phyloP scores from a whole-genome alignment of 2,329 filamentous ascomycete species.

The Grosmannia penicillata region DNA sequence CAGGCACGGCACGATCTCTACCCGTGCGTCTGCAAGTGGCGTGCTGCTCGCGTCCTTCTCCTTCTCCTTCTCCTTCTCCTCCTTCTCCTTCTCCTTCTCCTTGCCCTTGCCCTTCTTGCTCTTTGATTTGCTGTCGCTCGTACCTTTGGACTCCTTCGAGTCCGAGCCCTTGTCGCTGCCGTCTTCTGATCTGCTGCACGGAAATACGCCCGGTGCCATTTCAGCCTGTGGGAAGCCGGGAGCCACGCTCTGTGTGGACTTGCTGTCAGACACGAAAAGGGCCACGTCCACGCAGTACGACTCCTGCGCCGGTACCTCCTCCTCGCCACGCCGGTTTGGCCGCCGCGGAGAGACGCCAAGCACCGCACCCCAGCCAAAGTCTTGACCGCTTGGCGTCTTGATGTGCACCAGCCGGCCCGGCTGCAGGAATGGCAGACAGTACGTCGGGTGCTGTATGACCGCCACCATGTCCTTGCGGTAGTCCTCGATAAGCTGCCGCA shows the following conservation, averaged over 20 bases:
- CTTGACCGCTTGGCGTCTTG: slow-evolving; percentile 56
- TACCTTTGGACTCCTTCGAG: neutral
- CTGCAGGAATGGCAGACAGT: slow-evolving; percentile 74
- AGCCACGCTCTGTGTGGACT: slow-evolving; percentile 27
- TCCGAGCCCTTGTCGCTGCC: neutral
- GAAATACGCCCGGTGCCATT: slow-evolving; percentile 50
- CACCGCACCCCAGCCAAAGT: slow-evolving; percentile 92
- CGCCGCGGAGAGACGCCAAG: slow-evolving; percentile 57
- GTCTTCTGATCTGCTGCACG: slow-evolving; percentile 39
- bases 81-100: neutral
- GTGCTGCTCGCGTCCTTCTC: neutral
- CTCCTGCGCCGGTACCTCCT: slow-evolving; percentile 60
- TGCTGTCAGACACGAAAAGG: slow-evolving; percentile 39
- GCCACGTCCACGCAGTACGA: slow-evolving; percentile 73
- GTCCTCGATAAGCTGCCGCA: slow-evolving; percentile 68
- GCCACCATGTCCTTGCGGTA: slow-evolving; percentile 82
- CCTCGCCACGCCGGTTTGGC: slow-evolving; percentile 44
- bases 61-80: slow-evolving; percentile 1
- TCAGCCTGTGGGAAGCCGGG: slow-evolving; percentile 23
- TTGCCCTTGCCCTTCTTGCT: neutral
- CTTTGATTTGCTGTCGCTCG: neutral
- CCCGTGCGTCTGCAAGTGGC: slow-evolving; percentile 24
- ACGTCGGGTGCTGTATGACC: slow-evolving; percentile 82
- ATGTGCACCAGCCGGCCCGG: slow-evolving; percentile 78
- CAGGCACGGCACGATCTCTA: slow-evolving; percentile 76